Evolutionary conservation across 768 basidiomycete species (phyloP).

Genomic region (Mycena alexandri): DNA sequence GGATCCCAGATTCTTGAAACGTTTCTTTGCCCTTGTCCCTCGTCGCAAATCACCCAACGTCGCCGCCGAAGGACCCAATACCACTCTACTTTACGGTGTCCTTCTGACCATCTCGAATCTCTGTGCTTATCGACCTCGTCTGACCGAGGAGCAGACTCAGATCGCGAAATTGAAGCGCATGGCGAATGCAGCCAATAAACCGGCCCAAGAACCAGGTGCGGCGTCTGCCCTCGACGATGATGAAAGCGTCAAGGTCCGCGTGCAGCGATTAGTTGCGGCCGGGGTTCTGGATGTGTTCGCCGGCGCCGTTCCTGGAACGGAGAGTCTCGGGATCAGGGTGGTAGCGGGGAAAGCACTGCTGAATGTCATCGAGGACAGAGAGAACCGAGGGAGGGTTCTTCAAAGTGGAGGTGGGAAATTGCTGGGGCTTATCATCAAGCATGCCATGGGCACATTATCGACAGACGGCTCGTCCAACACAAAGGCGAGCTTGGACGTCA

Average conservation of each 20-base stretch:
- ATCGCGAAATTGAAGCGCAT: conserved; percentile 84
- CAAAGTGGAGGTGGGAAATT: conserved; percentile 85
- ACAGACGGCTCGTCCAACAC: conserved; percentile 41
- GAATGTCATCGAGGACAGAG: conserved; percentile 81
- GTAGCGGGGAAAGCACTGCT: conserved; percentile 73
- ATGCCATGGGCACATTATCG: conserved; percentile 50
- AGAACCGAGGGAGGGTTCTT: conserved; percentile 80
- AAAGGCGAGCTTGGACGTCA: conserved; percentile 52
- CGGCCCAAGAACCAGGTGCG: conserved; percentile 46
- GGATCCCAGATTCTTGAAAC: conserved; percentile 65
- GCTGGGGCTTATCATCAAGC: conserved; percentile 68
- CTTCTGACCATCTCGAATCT: conserved; percentile 83
- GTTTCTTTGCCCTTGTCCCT: conserved; percentile 71
- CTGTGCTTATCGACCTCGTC: conserved; percentile 73
- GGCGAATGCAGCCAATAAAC: conserved; percentile 61
- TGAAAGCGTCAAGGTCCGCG: conserved; percentile 71
- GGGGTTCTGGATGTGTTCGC: conserved; percentile 77
- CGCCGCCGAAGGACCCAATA: conserved; percentile 47
- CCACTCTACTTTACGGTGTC: conserved; percentile 81
- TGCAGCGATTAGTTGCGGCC: conserved; percentile 66
- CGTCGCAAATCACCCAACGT: conserved; percentile 52
- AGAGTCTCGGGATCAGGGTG: conserved; percentile 74
- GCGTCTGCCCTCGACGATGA: conserved; percentile 70
- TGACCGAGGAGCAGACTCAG: conserved; percentile 87
- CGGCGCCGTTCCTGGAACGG: conserved; percentile 64